Evolutionary conservation across 2,329 filamentous ascomycete species (phyloP), one percentile per base, ranked within the genome.

Genomic region (Colletotrichum simmondsii): DNA sequence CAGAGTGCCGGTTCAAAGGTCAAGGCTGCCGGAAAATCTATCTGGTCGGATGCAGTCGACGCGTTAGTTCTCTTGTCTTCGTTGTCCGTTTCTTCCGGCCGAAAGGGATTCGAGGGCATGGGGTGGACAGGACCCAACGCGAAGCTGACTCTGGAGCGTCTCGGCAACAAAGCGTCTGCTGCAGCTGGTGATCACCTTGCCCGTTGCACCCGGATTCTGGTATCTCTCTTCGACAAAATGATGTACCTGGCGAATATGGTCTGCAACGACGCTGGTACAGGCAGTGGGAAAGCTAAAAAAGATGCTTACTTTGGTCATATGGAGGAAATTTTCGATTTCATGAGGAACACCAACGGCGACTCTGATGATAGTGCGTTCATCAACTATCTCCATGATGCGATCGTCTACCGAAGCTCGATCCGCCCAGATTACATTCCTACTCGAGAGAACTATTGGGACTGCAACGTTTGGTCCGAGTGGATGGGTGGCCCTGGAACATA

Each of bases 181-280:
- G 52, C 52, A 37, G n/a, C 22, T 35, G 53, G 52, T 11, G 16
- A 24, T 3, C 35, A 56, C 22, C 42, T 75, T 2, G 30, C 53
- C 1, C 68, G 46, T 2, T 71, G 74, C n/a, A 60, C 59, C 12
- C 53, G 65, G 24, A 63, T 68, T 8, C 11, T 77, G 26, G 73
- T 74, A 28, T 75, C 72, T 10, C 67, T 75, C 5, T 77, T 77
- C 57, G 76, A 78, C 65, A 52, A 72, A 19, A 63, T 77, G 59
- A 74, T 77, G 69, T 78, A 74, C 59, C 68, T 71, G 22, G 59
- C 62, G 12, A 30, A 64, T 2, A 16, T 54, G 56, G 54, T 64
- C 14, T 26, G 30, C 4, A 32, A 60, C 5, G 68, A 63, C 42
- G 52, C 35, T 11, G 28, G 46, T 24, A 19, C 16, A 7, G 46